Evolutionary conservation across 768 basidiomycete genomes (phyloP), one percentile per base, ranked within the genome.

Genomic region (Russula virescens): DNA sequence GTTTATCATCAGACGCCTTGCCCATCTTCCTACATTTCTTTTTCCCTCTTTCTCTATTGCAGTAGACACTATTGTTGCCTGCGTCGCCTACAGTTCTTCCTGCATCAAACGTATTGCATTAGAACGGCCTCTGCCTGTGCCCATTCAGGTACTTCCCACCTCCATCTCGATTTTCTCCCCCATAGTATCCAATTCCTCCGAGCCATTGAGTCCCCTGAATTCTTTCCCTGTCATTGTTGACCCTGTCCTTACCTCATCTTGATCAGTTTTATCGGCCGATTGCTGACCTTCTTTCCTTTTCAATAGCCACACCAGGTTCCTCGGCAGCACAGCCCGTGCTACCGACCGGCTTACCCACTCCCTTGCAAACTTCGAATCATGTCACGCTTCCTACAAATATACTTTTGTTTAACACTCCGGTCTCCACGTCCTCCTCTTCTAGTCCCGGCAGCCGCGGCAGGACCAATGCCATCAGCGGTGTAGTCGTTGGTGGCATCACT

Each of bases 401-500:
- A n/a, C n/a, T n/a, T n/a, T n/a, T n/a, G n/a, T n/a, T n/a, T n/a
- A n/a, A n/a, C n/a, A n/a, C n/a, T n/a, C n/a, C n/a, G n/a, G n/a
- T n/a, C n/a, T n/a, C n/a, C n/a, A n/a, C n/a, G n/a, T n/a, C n/a
- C n/a, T n/a, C n/a, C n/a, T n/a, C n/a, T n/a, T n/a, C n/a, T n/a
- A n/a, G n/a, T n/a, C n/a, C n/a, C n/a, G n/a, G n/a, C n/a, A n/a
- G n/a, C n/a, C n/a, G n/a, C n/a, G n/a, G n/a, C n/a, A n/a, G n/a
- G n/a, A n/a, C n/a, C n/a, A n/a, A n/a, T n/a, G n/a, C n/a, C 31
- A 3, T 31, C 31, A n/a, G n/a, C 31, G 8, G 31, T 8, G 57
- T 18, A 65, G 64, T 34, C 50, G 57, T 34, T 23, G 69, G 67
- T 54, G 71, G 74, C n/a, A 71, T 75, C 48, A n/a, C n/a, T n/a